Percentiles rank a stretch among this genome's conserved stretches.
Conservation (phyloP, 176 grass and related monocot species). For the Musa itinerans region DNA sequence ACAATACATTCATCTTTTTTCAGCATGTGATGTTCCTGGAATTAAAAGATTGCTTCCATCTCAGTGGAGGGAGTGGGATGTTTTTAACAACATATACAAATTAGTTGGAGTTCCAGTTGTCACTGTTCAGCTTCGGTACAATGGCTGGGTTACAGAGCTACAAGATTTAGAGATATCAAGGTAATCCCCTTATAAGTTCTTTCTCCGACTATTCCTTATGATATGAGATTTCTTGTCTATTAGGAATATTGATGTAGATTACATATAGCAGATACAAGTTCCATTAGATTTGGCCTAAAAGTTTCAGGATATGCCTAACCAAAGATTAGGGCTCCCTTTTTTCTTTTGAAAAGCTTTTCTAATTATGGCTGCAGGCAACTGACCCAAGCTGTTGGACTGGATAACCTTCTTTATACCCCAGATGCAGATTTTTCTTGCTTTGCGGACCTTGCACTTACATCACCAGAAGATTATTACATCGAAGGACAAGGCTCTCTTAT, state of each 20-base stretch:
- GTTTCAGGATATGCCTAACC: too few species aligned
- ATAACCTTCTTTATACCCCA: constrained; percentile 95
- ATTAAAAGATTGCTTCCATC: constrained; percentile 89
- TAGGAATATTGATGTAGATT: neutral
- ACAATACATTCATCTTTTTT: constrained; percentile 19
- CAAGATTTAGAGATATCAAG: constrained; percentile 82
- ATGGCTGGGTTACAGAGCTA: constrained; percentile 98
- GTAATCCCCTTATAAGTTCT: constrained; percentile 28
- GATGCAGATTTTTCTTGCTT: constrained; percentile 97
- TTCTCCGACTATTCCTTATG: neutral
- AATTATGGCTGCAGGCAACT: constrained; percentile 55
- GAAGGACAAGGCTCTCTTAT: constrained; percentile 96
- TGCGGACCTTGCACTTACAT: constrained; percentile 90
- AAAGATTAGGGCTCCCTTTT: too few species aligned
- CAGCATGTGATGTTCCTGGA: constrained; percentile 91
- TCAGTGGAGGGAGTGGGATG: constrained; percentile 85
- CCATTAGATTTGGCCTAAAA: too few species aligned
- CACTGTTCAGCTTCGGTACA: constrained; percentile 95
- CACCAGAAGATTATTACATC: constrained; percentile 90
- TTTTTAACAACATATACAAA: constrained; percentile 93
- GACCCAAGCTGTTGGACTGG: constrained; percentile 63
- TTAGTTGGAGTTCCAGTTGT: constrained; percentile 98
- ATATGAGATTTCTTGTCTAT: neutral
- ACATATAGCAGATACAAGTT: too few species aligned
- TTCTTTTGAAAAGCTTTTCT: constrained; percentile 3